Conservation (phyloP, 768 basidiomycete genomes). For the Tylopilus rubrobrunneus region DNA sequence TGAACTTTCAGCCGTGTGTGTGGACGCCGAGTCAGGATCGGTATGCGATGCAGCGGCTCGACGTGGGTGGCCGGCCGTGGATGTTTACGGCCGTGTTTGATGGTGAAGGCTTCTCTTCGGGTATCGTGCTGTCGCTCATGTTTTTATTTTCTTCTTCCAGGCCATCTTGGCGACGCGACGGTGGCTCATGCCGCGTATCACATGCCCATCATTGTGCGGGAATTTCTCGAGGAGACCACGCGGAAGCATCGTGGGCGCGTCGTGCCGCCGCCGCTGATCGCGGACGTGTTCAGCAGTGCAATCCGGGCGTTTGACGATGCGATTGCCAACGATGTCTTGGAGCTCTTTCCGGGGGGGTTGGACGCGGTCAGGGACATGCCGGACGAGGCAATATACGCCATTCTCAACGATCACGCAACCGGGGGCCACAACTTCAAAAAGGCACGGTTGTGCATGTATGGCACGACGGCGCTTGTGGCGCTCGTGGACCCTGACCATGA, state of each 20-base stretch:
- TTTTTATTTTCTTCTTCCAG: constrained; percentile 27
- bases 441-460: constrained; percentile 72
- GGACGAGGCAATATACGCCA: constrained; percentile 50
- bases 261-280: constrained; percentile 47
- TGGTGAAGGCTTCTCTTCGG: constrained; percentile 35
- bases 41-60: constrained; percentile 54
- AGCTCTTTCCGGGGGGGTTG: constrained; percentile 56
- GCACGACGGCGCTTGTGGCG: constrained; percentile 72
- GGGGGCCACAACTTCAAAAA: constrained; percentile 62
- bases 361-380: constrained; percentile 47
- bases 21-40: constrained; percentile 58
- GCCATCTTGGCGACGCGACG: constrained; percentile 66
- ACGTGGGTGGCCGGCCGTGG: constrained; percentile 56
- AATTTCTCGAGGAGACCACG: constrained; percentile 47
- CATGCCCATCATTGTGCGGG: constrained; percentile 61
- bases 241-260: constrained; percentile 36
- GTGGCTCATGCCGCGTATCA: constrained; percentile 67
- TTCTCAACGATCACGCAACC: constrained; percentile 60
- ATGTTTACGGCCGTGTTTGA: constrained; percentile 70
- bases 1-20: constrained; percentile 66
- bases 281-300: constrained; percentile 52
- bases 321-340: constrained; percentile 61
- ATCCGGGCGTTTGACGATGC: constrained; percentile 63
- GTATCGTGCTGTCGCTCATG: background rate
- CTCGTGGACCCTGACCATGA: constrained; percentile 65